A percentile compares a stretch with the other conserved stretches of the same genome.
phyloP scores from a whole-genome alignment of 306 rosid species.

The Lathyrus tuberosus region DNA sequence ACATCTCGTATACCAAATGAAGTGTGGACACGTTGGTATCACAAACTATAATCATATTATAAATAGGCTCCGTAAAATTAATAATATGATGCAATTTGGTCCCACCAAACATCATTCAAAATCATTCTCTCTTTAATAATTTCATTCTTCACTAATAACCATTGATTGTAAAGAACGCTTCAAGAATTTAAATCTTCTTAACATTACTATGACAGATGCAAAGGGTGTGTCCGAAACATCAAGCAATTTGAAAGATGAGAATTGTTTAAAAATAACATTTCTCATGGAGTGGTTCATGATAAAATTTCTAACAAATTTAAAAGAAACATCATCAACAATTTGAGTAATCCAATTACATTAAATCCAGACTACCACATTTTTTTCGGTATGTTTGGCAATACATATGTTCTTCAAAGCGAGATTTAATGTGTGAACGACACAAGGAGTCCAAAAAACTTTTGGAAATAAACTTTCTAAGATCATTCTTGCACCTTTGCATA shows the following conservation, averaged over 20 bases:
- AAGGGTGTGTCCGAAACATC: too few relatives aligned
- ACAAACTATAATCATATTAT: not conserved
- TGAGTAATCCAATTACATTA: not conserved
- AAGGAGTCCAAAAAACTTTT: not conserved
- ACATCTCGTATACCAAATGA: conserved; percentile 3
- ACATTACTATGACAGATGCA: not conserved
- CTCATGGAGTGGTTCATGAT: not conserved
- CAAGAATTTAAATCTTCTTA: not conserved
- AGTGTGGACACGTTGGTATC: not conserved
- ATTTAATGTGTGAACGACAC: not conserved
- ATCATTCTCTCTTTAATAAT: not conserved
- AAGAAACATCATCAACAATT: too few relatives aligned
- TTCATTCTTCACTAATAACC: not conserved
- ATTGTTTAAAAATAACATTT: not conserved
- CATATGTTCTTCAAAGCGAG: not conserved
- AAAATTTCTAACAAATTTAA: too few relatives aligned
- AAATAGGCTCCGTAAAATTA: not conserved
- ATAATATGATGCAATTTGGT: not conserved
- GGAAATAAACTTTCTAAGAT: not conserved
- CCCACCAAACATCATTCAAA: not conserved
- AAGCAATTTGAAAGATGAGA: too few relatives aligned
- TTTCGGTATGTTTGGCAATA: not conserved
- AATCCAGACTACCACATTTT: not conserved
- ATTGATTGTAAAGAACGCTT: not conserved
- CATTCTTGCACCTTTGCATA: not conserved